phyloP scores from a whole-genome alignment of 2,329 filamentous ascomycete species.

The Colletotrichum lini region DNA sequence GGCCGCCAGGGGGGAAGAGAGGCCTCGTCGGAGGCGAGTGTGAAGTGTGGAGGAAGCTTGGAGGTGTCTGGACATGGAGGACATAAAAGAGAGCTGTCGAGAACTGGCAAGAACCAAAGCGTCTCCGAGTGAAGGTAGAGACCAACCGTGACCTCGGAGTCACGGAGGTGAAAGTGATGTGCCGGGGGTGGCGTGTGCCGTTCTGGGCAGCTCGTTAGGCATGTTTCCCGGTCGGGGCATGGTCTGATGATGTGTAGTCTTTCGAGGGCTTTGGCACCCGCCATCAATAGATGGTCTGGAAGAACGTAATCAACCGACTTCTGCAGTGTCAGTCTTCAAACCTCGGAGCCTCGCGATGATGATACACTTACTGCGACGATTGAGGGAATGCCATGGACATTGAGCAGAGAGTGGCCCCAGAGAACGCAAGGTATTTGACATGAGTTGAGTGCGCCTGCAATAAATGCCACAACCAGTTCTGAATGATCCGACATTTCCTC shows the following conservation, averaged over 20 bases:
- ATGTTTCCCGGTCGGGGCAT: constrained; percentile 40
- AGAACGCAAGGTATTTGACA: constrained; percentile 44
- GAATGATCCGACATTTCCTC: constrained; percentile 15
- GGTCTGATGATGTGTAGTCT: constrained; percentile 27
- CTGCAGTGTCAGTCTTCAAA: not conserved
- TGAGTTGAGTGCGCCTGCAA: constrained; percentile 43
- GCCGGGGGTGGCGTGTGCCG: constrained; percentile 43
- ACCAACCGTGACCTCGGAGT: constrained; percentile 44
- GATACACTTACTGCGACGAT: constrained; percentile 42
- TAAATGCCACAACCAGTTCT: constrained; percentile 38
- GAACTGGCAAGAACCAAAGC: constrained; percentile 46
- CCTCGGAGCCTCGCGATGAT: not conserved
- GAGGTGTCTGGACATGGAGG: constrained; percentile 12
- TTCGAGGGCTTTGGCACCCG: constrained; percentile 35
- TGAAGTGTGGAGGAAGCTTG: constrained; percentile 40
- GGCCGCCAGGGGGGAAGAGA: constrained; percentile 46
- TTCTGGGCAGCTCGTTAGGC: constrained; percentile 38
- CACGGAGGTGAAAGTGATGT: constrained; percentile 22
- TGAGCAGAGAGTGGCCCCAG: constrained; percentile 46
- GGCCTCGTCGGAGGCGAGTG: constrained; percentile 45
- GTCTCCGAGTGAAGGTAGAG: constrained; percentile 46
- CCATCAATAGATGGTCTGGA: constrained; percentile 41
- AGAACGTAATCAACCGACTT: constrained; percentile 46
- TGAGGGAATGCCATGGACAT: constrained; percentile 45
- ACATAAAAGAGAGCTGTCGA: constrained; percentile 41